Base-by-base conservation (phyloP, 176 grass and related monocot genomes). In the Triticum timopheevii region DNA sequence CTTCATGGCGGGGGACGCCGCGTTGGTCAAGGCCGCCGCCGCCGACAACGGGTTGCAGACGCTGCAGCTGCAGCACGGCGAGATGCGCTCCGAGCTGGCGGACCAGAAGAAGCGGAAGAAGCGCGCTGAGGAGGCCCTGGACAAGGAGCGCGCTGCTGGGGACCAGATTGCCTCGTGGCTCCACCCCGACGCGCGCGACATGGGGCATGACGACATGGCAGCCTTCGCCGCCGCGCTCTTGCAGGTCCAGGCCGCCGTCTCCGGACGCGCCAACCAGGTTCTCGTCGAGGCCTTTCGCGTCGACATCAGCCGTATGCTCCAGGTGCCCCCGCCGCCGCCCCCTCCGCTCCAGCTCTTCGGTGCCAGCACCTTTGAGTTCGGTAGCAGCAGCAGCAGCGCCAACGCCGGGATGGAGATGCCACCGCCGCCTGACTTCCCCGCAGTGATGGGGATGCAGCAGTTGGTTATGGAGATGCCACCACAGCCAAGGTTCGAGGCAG, bases 51-150 rank as follows among this genome's bases (percentile, higher is more conserved):
- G n/a, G 27, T 22, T 44, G 11, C 12, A 8, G 9, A 78, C 82
- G 27, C 82, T 89, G 33, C 73, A 73, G 50, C 49, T 62, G 30
- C 81, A 89, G 65, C 79, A 69, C 20, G 83, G 65, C 23, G 65
- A 84, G 38, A 17, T 86, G 9, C 59, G 82, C 4, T 50, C 27
- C 2, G 15, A 54, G 63, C 17, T 86, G 22, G 89, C 19, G 4
- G 80, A 91, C 36, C 38, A 69, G 13, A 28, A 70, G 59, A 80
- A 91, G 71, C 3, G 10, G 42, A 44, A 44, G 10, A 44, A 44
- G 42, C 25, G 50, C 49, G n/a, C 23, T 24, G 59, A 91, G 20
- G 65, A 66, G 69, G 78, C 80, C 8, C 34, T 70, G 56, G 25
- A 22, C 8, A 70, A 10, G 54, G 82, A 28, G 52, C 49, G 54